Evolutionary conservation across 352 stramenopile genomes (phyloP), one percentile per base, ranked within the genome.

Genomic region (Phytophthora brassicae): DNA sequence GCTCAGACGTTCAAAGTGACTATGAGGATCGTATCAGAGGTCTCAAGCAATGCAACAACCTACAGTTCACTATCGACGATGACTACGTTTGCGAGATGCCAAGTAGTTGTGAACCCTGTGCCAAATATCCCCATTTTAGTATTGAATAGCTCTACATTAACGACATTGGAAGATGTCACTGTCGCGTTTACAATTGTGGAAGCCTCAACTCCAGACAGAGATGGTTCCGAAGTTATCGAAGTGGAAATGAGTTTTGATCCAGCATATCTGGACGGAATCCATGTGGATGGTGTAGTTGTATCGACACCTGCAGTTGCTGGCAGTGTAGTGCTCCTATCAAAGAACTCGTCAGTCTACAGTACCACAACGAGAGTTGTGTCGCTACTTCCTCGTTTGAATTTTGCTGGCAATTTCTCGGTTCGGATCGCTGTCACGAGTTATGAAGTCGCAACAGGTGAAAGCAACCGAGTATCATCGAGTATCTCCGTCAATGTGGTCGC

Each of bases 171-270:
- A 44, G 76, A 88, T 22, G 54, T 65, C 0, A n/a, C 29, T n/a
- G 65, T 19, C 5, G 49, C 49, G 7, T 71, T 88, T 26, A 60
- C 33, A 23, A 74, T 88, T 6, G 13, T 75, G 4, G 66, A 75
- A 9, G 79, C 69, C 0, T 64, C 60, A 0, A 83, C 78, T 1
- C 60, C 78, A 0, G 79, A 88, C 20, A 29, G 20, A 8, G 79
- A 84, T 39, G 76, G 74, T 14, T 88, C 79, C 0, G 76, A 86
- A 51, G 58, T 70, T 4, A 74, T 88, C 23, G 75, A 88, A 45
- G 42, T 84, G 9, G 56, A 56, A 2, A 60, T 72, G 7, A 51
- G 36, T 11, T 68, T 82, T 29, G 59, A 79, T 20, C 70, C 76
- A 2, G 22, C 50, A 12, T 75, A 73, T 13, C 29, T 88, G 0